Percentiles rank a stretch among this genome's conserved stretches.
These are phyloP conservation scores for Hylodesmum podocarpum DNA, from an alignment of 306 rosid genomes.

Conservation along the genomic window DNA sequence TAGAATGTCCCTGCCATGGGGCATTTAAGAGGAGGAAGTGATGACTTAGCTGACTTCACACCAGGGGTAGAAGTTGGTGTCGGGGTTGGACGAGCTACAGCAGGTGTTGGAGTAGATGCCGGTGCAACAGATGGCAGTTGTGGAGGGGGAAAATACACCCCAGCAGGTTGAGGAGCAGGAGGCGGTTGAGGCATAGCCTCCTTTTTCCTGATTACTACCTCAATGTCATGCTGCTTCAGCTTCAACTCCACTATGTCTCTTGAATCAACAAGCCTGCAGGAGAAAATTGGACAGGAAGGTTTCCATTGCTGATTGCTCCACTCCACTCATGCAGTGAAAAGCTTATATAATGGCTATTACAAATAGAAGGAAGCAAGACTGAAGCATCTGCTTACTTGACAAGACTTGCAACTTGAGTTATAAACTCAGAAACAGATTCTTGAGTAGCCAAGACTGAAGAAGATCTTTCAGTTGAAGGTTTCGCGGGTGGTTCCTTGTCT, in stretches of 20 bases:
- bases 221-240: constrained; percentile 70
- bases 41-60: constrained; percentile 49
- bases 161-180: constrained; percentile 45
- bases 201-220: constrained; percentile 64
- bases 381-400: constrained; percentile 52
- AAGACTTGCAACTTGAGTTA: constrained; percentile 71
- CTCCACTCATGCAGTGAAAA: constrained; percentile 1
- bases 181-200: constrained; percentile 67
- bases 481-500: constrained; percentile 32
- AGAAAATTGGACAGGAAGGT: constrained; percentile 14
- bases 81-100: constrained; percentile 31
- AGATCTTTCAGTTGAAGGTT: constrained; percentile 33
- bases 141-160: constrained; percentile 38
- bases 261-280: constrained; percentile 80
- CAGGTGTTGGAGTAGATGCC: constrained; percentile 21
- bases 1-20: constrained; percentile 90
- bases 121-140: constrained; percentile 22
- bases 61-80: constrained; percentile 44
- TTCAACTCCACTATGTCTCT: constrained; percentile 78
- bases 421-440: constrained; percentile 64
- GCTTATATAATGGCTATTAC: background rate
- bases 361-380: background rate
- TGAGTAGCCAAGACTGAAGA: constrained; percentile 53
- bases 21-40: constrained; percentile 58
- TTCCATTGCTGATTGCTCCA: background rate